Base-by-base conservation (phyloP, 2,329 filamentous ascomycete genomes). In the Trichophyton schoenleinii region DNA sequence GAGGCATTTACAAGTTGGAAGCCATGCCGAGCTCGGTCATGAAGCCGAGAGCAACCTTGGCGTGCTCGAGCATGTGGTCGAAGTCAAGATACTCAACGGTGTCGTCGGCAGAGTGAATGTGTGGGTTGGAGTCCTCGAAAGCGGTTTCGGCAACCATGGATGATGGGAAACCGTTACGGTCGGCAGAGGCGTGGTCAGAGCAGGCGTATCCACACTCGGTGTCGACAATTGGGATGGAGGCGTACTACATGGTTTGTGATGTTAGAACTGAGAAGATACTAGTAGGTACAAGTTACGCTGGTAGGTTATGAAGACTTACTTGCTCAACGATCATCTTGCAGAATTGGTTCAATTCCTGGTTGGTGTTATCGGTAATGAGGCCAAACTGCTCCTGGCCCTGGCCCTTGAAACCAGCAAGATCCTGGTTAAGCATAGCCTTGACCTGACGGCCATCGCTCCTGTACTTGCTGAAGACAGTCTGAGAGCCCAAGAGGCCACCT, bases 381-480 rank as follows among this genome's bases (percentile, higher is more conserved):
- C 92, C 92, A 2, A 97, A 88, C 52, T 85, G 87, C 79, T 96
- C 92, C 4, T 85, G 82, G 73, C 89, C 91, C 2, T 89, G 87
- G 72, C 91, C 84, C 2, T 91, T 82, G 71, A 87, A 96, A n/a
- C 92, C 92, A 1, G 90, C 95, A 92, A 97, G 97, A 74, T 97
- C 92, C 75, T 97, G 92, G 78, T 97, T 92, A 60, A 97, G 82
- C 94, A 97, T 97, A 38, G 92, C 92, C 77, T 92, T 95, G 73
- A 97, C 81, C 66, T 92, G 85, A 31, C 87, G 82, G 36, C 82
- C 81, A 20, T 82, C 75, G 71, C 86, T 84, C 74, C 88, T 86
- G 70, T 97, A 97, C 9, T 83, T 77, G 57, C 83, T 81, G 79
- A 96, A 97, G 72, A 97, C 88, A 60, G 88, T 91, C 73, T 96